Conservation (phyloP, 1,139 yeast genomes). For the Pichia terricola region DNA sequence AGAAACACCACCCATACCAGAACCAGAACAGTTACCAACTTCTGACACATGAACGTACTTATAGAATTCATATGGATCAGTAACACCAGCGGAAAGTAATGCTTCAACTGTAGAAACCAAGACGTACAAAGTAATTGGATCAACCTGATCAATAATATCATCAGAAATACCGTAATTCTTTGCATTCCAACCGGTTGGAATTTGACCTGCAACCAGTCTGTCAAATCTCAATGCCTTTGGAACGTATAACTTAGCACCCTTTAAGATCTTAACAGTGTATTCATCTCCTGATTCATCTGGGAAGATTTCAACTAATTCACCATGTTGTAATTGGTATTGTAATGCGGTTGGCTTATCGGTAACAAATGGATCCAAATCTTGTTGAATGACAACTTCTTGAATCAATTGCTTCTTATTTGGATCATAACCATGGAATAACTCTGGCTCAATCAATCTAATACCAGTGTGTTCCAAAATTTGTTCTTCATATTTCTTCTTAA, state of each 20-base stretch:
- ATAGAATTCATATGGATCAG: slow-evolving; percentile 97
- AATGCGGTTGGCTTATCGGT: slow-evolving; percentile 92
- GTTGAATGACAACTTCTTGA: slow-evolving; percentile 94
- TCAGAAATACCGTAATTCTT: slow-evolving; percentile 90
- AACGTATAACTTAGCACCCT: slow-evolving; percentile 84
- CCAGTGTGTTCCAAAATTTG: slow-evolving; percentile 88
- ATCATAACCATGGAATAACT: slow-evolving; percentile 85
- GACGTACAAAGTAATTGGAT: slow-evolving; percentile 86
- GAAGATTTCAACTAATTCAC: slow-evolving; percentile 86
- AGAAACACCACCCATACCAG: slow-evolving; percentile 99
- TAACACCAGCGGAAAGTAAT: slow-evolving; percentile 83
- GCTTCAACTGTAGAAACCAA: slow-evolving; percentile 95
- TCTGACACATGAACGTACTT: slow-evolving; percentile 96
- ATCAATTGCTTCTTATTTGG: slow-evolving; percentile 87
- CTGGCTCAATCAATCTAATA: slow-evolving; percentile 94
- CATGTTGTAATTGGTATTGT: slow-evolving; percentile 89
- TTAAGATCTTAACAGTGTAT: slow-evolving; percentile 78
- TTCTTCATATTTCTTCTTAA: slow-evolving; percentile 84
- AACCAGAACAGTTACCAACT: slow-evolving; percentile 98
- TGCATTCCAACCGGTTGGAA: slow-evolving; percentile 98
- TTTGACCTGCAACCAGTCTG: slow-evolving; percentile 97
- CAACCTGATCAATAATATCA: slow-evolving; percentile 89
- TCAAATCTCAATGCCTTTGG: slow-evolving; percentile 96
- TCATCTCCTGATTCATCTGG: slow-evolving; percentile 77
- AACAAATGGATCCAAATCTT: slow-evolving; percentile 92